Conservation (phyloP, 169 alveolate genomes). For the Cystoisospora suis region DNA sequence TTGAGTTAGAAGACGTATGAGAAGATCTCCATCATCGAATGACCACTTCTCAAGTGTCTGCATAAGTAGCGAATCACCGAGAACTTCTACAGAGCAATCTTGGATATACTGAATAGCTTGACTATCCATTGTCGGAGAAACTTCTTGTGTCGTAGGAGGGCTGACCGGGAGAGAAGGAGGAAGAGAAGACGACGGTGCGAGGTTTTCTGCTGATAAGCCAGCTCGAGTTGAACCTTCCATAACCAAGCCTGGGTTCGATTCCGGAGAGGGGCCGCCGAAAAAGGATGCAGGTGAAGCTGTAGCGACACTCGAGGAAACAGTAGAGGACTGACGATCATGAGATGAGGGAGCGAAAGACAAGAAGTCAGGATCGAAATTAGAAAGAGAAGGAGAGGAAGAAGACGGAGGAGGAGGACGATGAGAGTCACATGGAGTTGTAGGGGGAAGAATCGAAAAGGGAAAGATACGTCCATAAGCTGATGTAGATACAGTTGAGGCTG, state of each 20-base stretch:
- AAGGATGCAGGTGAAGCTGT: background rate
- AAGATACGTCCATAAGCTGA: background rate
- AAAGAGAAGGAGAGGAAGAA: background rate
- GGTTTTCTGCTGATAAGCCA: background rate
- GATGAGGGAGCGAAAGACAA: background rate
- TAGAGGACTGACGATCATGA: background rate
- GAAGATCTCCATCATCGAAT: background rate
- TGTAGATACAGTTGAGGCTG: background rate
- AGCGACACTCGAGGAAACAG: background rate
- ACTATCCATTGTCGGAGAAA: background rate
- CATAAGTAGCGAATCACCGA: background rate
- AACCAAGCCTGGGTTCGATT: background rate
- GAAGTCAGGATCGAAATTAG: background rate
- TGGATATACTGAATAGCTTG: background rate
- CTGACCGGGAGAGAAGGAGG: background rate
- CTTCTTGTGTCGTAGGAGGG: no score
- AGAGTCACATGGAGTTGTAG: background rate
- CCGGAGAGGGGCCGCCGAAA: background rate
- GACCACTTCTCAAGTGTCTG: conserved; percentile 1
- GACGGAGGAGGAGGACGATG: background rate
- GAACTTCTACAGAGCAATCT: background rate
- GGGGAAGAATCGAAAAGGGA: background rate
- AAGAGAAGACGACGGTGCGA: background rate
- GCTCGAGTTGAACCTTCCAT: background rate
- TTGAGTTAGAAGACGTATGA: background rate